A percentile compares a stretch with the other conserved stretches of the same genome.
phyloP scores from a whole-genome alignment of 1,139 yeast species.

The Saccharomyces hybrid region DNA sequence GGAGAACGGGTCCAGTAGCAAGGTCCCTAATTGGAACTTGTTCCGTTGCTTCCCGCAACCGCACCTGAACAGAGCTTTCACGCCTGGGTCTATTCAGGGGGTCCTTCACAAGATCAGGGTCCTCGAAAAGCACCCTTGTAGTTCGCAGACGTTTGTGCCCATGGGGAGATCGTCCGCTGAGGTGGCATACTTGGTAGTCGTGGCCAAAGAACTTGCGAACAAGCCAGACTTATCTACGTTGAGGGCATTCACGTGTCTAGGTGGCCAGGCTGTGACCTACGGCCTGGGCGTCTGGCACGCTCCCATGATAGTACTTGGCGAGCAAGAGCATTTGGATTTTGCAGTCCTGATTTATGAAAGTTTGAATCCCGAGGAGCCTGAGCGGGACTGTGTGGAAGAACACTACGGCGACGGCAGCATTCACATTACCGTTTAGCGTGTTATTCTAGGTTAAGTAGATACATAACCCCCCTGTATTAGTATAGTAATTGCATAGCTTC shows the following conservation, averaged over 20 bases:
- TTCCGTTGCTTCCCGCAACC: slow-evolving; percentile 74
- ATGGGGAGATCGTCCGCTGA: slow-evolving; percentile 50
- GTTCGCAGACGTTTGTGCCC: slow-evolving; percentile 88
- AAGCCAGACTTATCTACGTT: slow-evolving; percentile 56
- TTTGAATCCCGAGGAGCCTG: slow-evolving; percentile 51
- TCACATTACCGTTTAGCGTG: not conserved
- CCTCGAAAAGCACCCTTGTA: slow-evolving; percentile 79
- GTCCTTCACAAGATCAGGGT: slow-evolving; percentile 51
- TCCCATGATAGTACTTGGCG: slow-evolving; percentile 73
- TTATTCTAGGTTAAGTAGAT: not conserved
- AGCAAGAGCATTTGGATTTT: slow-evolving; percentile 53
- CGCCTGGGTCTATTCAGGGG: not conserved
- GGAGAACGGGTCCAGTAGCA: slow-evolving; percentile 39
- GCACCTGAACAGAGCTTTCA: slow-evolving; percentile 41
- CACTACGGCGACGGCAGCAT: slow-evolving; percentile 37
- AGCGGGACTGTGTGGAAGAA: slow-evolving; percentile 79
- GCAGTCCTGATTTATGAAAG: slow-evolving; percentile 74
- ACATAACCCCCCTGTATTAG: not conserved
- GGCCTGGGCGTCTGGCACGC: slow-evolving; percentile 80
- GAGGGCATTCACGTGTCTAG: slow-evolving; percentile 66
- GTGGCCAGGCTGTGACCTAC: slow-evolving; percentile 84
- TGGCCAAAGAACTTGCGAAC: slow-evolving; percentile 45
- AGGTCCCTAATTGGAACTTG: slow-evolving; percentile 67
- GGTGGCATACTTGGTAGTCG: slow-evolving; percentile 68
- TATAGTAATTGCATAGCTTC: not conserved